A percentile compares a stretch with the other conserved stretches of the same genome.
These are phyloP conservation scores for Jamesozyma lodderae DNA, from an alignment of 805 yeast species.

Conservation along the genomic window DNA sequence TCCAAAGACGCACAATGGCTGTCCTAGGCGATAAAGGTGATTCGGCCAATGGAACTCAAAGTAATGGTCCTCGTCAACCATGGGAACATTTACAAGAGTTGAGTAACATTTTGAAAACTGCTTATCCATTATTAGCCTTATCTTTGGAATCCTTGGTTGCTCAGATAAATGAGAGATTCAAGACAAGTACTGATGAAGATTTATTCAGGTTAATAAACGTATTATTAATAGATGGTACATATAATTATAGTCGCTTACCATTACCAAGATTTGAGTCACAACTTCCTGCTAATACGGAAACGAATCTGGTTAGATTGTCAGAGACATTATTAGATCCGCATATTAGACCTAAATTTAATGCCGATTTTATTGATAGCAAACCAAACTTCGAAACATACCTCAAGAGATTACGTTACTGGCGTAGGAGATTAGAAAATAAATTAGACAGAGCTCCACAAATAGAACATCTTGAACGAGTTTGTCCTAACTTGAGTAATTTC, in stretches of 20 bases:
- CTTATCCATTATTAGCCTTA: constrained; percentile 86
- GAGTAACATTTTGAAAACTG: constrained; percentile 91
- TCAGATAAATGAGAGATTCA: constrained; percentile 88
- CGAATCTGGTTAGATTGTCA: constrained; percentile 79
- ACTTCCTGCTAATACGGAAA: constrained; percentile 85
- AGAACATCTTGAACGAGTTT: constrained; percentile 77
- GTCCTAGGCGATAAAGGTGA: constrained; percentile 32
- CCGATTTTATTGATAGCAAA: constrained; percentile 76
- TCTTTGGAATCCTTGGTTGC: constrained; percentile 92
- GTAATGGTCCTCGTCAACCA: constrained; percentile 51
- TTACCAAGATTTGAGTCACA: constrained; percentile 82
- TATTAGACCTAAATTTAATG: constrained; percentile 80
- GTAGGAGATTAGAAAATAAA: constrained; percentile 84
- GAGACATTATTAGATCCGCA: constrained; percentile 87
- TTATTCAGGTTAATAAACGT: constrained; percentile 92
- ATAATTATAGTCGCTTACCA: constrained; percentile 75
- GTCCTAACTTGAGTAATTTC: constrained; percentile 93
- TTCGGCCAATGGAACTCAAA: constrained; percentile 6
- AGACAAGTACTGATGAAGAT: constrained; percentile 90
- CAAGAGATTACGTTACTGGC: constrained; percentile 77
- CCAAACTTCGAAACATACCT: constrained; percentile 87
- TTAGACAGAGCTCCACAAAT: constrained; percentile 74
- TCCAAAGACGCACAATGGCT: constrained; percentile 65
- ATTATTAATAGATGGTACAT: constrained; percentile 84
- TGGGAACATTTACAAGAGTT: constrained; percentile 92